Conservation (phyloP, 345 rosid genomes). For the Brassica juncea region DNA sequence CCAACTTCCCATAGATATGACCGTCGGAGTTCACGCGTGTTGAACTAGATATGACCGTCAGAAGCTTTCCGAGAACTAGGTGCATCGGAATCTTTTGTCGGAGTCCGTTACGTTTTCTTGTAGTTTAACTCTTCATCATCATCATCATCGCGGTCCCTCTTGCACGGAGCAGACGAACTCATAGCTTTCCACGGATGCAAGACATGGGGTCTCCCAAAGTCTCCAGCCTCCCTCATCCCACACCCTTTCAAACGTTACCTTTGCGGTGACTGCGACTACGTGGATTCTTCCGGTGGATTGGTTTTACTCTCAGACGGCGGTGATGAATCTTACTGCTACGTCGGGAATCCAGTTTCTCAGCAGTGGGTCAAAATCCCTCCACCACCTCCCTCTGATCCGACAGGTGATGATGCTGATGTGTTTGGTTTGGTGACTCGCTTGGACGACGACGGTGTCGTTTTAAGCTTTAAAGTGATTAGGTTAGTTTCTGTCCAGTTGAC, state of each 20-base stretch:
- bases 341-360: not conserved
- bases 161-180: not conserved
- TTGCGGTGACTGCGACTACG: not conserved
- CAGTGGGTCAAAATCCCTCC: not conserved
- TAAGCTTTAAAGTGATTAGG: not conserved
- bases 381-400: not conserved
- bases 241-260: not conserved
- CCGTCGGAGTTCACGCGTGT: too few species aligned
- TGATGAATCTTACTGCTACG: not conserved
- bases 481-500: not conserved
- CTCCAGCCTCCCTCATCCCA: not conserved
- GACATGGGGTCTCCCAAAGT: not conserved
- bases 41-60: too few species aligned
- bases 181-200: not conserved
- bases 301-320: not conserved
- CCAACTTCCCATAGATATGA: too few species aligned
- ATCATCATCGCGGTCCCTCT: not conserved
- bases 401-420: not conserved
- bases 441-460: not conserved
- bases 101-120: too few species aligned
- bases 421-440: not conserved
- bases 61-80: too few species aligned
- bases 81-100: too few species aligned
- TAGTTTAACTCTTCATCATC: not conserved
- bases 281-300: not conserved